Evolutionary conservation across 1,139 yeast species (phyloP), one percentile per base, ranked within the genome.

Genomic region (Yamadazyma dushanensis): DNA sequence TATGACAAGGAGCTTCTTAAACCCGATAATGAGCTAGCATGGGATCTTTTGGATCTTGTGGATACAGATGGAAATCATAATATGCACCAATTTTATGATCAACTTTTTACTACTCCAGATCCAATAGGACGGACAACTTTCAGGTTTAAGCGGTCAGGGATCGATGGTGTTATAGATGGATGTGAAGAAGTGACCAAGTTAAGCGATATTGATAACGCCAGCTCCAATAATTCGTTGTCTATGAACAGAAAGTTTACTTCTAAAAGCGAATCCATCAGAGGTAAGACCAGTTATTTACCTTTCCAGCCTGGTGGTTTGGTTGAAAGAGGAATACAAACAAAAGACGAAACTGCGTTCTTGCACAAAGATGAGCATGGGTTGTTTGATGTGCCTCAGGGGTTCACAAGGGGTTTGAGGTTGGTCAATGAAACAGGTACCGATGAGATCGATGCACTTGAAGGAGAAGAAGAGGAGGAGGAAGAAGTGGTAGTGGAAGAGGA

Each of bases 291-390:
- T 16, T 86, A 76, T 51, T 63, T 92, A 51, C 98, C 99, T 0
- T 92, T 94, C 56, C 83, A 85, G 36, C 98, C 98, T 0, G 97
- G 98, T 46, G 97, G 97, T 2, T 57, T 87, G 13, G 60, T 79
- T 45, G 64, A 63, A 61, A 56, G 32, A 45, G 51, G 10, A 49
- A 50, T 21, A 1, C 53, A 56, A 11, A 47, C 56, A 3, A 60
- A 57, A 11, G 65, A 61, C 27, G 56, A 61, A 36, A 56, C 73
- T 0, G 61, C 65, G 25, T 52, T 66, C 19, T 60, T 88, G 36
- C 95, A 84, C 51, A 73, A 83, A 51, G 92, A 85, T 52, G 67
- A 66, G 1, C 65, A 76, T 35, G 97, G 97, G 0, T 58, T 92
- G 29, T 86, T 82, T 53, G 95, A 87, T 54, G 61, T 78, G 1